These are phyloP conservation scores for Fusarium pininemorale DNA, from an alignment of 2,329 filamentous ascomycete genomes.

Conservation along the genomic window DNA sequence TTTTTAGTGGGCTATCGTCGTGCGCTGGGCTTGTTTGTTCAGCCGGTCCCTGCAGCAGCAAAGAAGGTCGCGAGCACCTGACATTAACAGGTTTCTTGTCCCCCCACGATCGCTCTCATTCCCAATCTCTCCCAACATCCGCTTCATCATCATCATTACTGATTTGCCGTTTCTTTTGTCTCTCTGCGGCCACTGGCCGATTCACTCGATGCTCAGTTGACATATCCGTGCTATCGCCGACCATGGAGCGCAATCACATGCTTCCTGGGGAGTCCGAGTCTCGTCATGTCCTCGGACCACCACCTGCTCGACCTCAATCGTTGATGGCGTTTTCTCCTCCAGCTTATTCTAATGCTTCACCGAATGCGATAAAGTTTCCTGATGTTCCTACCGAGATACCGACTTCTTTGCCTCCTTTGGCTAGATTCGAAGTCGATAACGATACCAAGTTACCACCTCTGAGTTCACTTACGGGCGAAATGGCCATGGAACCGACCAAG, in stretches of 20 bases:
- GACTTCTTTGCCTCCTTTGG: slow-evolving; percentile 34
- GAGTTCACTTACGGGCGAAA: slow-evolving; percentile 48
- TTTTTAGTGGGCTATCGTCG: slow-evolving; percentile 27
- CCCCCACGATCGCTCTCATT: slow-evolving; percentile 37
- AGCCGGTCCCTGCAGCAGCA: slow-evolving; percentile 42
- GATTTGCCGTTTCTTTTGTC: background rate
- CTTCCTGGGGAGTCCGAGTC: slow-evolving; percentile 43
- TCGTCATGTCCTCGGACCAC: slow-evolving; percentile 42
- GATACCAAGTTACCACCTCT: slow-evolving; percentile 49
- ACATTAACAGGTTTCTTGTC: slow-evolving; percentile 25
- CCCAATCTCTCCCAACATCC: slow-evolving; percentile 29
- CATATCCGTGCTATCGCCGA: slow-evolving; percentile 43
- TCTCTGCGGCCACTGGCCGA: slow-evolving; percentile 24
- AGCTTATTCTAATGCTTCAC: slow-evolving; percentile 35
- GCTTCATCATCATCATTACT: background rate
- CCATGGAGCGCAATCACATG: slow-evolving; percentile 60
- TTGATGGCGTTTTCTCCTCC: slow-evolving; percentile 40
- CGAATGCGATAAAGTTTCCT: slow-evolving; percentile 43
- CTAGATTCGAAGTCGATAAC: slow-evolving; percentile 39
- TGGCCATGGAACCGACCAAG: slow-evolving; percentile 38
- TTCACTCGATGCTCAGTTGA: slow-evolving; percentile 40
- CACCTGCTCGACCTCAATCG: slow-evolving; percentile 38
- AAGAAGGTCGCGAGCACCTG: slow-evolving; percentile 30
- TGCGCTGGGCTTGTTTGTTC: slow-evolving; percentile 14
- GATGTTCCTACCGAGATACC: slow-evolving; percentile 42